phyloP scores from a whole-genome alignment of 495 filamentous ascomycete species.

The Massariosphaeria phaeospora region DNA sequence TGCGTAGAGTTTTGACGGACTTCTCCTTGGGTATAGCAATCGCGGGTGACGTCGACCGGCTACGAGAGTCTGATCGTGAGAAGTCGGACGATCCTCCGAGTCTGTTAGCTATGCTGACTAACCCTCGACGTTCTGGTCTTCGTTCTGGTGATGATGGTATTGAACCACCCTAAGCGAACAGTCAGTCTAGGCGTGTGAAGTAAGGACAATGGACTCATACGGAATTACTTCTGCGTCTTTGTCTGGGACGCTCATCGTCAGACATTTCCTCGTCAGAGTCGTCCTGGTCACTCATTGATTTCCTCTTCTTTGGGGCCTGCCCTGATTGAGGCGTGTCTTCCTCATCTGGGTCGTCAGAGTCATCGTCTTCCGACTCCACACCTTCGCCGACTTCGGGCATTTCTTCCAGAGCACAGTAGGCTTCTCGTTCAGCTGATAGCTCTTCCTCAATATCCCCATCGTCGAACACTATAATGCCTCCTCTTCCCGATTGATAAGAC shows the following conservation, averaged over 20 bases:
- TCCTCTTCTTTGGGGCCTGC: slow-evolving; percentile 60
- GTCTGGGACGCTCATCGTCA: slow-evolving; percentile 64
- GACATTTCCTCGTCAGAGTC: slow-evolving; percentile 62
- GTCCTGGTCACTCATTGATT: slow-evolving; percentile 73
- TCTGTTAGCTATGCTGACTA: slow-evolving; percentile 25
- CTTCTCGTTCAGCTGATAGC: slow-evolving; percentile 64
- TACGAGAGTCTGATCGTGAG: slow-evolving; percentile 45
- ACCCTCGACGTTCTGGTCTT: slow-evolving; percentile 38
- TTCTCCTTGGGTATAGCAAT: slow-evolving; percentile 53
- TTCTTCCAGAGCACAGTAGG: slow-evolving; percentile 72
- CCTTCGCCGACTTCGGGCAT: slow-evolving; percentile 87
- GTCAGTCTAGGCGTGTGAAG: background rate
- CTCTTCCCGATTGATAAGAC: slow-evolving; percentile 68
- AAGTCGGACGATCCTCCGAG: slow-evolving; percentile 41
- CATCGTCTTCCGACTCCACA: slow-evolving; percentile 48
- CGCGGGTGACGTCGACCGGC: slow-evolving; percentile 50
- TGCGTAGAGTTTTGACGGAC: slow-evolving; percentile 64
- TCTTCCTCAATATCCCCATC: slow-evolving; percentile 95
- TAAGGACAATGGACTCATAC: slow-evolving; percentile 47
- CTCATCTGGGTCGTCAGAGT: slow-evolving; percentile 33
- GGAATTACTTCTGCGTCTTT: slow-evolving; percentile 80
- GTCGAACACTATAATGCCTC: slow-evolving; percentile 87
- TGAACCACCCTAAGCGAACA: slow-evolving; percentile 55
- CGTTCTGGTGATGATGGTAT: slow-evolving; percentile 46
- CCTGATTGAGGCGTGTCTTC: slow-evolving; percentile 27